Conservation (phyloP, 129 eudicot species). For the carrot (Daucus carota) region DH1_v3.0 NC_030388.2:32963501-32964000, state of each 20-base stretch:
- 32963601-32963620: not conserved
- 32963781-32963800: conserved; percentile 86
- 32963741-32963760: not conserved
- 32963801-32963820: conserved; percentile 69
- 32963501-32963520: too few relatives aligned
- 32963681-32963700: not conserved
- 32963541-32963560: not conserved
- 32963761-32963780: conserved; percentile 56
- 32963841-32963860: conserved; percentile 69
- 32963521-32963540: too few relatives aligned
- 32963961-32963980: not conserved
- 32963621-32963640: not conserved
- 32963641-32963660: not conserved
- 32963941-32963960: not conserved
- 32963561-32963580: not conserved
- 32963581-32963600: not conserved
- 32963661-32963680: not conserved
- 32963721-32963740: not conserved
- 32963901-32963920: conserved; percentile 96
- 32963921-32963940: conserved; percentile 17
- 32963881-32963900: conserved; percentile 96
- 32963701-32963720: not conserved
- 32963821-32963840: conserved; percentile 91
- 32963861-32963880: conserved; percentile 92
- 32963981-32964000: too few relatives aligned